phyloP scores from a whole-genome alignment of 805 yeast species.

The Metschnikowia shivogae region DNA sequence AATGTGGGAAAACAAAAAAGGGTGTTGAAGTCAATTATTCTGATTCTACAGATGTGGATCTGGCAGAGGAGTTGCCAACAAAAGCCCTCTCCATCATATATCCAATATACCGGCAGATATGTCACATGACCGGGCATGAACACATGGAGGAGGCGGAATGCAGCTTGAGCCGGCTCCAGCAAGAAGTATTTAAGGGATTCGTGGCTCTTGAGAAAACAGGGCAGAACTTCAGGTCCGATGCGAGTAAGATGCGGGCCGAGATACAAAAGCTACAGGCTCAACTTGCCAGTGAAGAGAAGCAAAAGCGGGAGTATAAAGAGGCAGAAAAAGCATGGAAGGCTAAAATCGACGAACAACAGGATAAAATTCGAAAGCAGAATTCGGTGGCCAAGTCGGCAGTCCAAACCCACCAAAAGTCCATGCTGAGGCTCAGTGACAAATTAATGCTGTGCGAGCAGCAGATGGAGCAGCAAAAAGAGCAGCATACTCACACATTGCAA shows the following conservation, averaged over 20 bases:
- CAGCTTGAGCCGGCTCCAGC: constrained; percentile 2
- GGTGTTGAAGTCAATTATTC: constrained; percentile 6
- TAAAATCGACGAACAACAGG: not conserved
- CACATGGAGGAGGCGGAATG: not conserved
- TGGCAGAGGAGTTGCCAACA: constrained; percentile 2
- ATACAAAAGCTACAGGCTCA: not conserved
- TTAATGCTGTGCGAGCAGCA: constrained; percentile 4
- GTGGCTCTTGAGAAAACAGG: constrained; percentile 6
- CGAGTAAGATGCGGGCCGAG: not conserved
- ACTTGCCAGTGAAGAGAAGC: not conserved
- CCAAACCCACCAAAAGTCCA: not conserved
- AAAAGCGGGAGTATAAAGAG: not conserved
- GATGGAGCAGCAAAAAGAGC: not conserved
- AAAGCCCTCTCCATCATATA: not conserved
- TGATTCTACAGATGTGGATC: constrained; percentile 14
- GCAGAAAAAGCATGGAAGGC: not conserved
- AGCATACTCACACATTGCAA: not conserved
- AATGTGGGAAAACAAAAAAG: not conserved
- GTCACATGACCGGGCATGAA: constrained; percentile 4
- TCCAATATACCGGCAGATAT: constrained; percentile 7
- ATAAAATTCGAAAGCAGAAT: not conserved
- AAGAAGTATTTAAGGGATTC: constrained; percentile 6
- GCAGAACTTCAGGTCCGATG: constrained; percentile 1
- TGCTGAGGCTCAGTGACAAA: not conserved
- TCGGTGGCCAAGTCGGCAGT: not conserved